phyloP scores from a whole-genome alignment of 1,284 basidiomycete species.

The Coniferiporia weirii region DNA sequence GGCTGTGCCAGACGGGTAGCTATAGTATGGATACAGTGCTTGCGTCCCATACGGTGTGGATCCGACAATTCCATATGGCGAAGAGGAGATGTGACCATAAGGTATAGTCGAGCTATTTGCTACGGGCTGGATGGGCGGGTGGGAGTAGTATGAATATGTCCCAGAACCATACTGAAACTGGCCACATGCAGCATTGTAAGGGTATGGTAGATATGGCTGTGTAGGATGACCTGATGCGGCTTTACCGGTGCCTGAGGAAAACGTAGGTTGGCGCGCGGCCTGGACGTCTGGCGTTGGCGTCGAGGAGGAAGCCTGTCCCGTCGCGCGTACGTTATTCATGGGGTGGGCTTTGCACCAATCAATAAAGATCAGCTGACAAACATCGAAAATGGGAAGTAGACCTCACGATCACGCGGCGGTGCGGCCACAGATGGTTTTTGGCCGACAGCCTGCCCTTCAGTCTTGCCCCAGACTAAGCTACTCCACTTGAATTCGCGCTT shows the following conservation, averaged over 20 bases:
- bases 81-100: background rate
- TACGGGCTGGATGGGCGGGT: background rate
- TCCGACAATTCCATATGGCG: background rate
- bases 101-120: background rate
- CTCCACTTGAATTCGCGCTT: slow-evolving; percentile 78
- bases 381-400: background rate
- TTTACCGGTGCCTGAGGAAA: background rate
- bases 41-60: background rate
- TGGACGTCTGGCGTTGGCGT: background rate
- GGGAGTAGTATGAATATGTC: background rate
- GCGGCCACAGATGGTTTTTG: slow-evolving; percentile 17
- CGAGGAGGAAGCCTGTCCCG: background rate
- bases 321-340: background rate
- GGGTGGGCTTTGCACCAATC: background rate
- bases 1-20: background rate
- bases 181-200: background rate
- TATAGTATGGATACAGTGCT: background rate
- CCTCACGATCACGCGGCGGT: background rate
- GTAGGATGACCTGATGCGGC: background rate
- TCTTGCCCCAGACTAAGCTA: slow-evolving; percentile 60
- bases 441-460: slow-evolving; percentile 22
- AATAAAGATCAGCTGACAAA: background rate
- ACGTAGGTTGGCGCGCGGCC: background rate
- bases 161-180: background rate
- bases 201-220: background rate